Conservation (phyloP, 768 basidiomycete genomes). For the Aureoboletus auriporus region DNA sequence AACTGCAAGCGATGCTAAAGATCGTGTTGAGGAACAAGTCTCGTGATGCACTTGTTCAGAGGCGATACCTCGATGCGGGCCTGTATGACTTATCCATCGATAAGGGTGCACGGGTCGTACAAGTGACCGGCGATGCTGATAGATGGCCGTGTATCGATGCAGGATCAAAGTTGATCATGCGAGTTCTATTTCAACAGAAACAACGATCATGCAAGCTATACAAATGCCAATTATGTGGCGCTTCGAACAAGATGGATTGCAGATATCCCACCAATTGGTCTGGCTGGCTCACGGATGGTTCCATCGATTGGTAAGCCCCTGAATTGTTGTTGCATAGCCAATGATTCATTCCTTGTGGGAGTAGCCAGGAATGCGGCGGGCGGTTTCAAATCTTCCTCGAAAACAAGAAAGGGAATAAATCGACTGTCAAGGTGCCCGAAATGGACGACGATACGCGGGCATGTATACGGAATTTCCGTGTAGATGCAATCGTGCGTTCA, state of each 20-base stretch:
- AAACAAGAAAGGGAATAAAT: conserved; percentile 12
- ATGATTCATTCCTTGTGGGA: background rate
- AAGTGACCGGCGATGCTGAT: conserved; percentile 18
- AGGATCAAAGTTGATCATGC: conserved; percentile 23
- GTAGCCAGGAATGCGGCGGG: conserved; percentile 17
- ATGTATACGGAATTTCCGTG: conserved; percentile 25
- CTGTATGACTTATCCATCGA: conserved; percentile 24
- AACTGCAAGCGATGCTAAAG: conserved; percentile 19
- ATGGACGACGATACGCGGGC: conserved; percentile 16
- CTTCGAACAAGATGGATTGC: conserved; percentile 15
- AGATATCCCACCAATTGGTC: conserved; percentile 8
- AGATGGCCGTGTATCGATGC: conserved; percentile 22
- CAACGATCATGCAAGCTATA: conserved; percentile 10
- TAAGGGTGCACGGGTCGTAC: conserved; percentile 17
- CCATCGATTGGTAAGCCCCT: conserved; percentile 21
- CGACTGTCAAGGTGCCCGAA: background rate
- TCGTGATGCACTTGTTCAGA: conserved; percentile 19
- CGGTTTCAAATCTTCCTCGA: conserved; percentile 24
- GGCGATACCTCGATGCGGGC: conserved; percentile 20
- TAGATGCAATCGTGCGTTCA: conserved; percentile 17
- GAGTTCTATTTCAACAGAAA: conserved; percentile 18
- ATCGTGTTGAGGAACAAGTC: conserved; percentile 14
- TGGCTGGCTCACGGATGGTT: conserved; percentile 20
- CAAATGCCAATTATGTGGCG: conserved; percentile 19
- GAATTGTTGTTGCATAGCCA: background rate